These are phyloP conservation scores for Kurtzmaniella fragi DNA, from an alignment of 805 yeast species.

Conservation along the genomic window DNA sequence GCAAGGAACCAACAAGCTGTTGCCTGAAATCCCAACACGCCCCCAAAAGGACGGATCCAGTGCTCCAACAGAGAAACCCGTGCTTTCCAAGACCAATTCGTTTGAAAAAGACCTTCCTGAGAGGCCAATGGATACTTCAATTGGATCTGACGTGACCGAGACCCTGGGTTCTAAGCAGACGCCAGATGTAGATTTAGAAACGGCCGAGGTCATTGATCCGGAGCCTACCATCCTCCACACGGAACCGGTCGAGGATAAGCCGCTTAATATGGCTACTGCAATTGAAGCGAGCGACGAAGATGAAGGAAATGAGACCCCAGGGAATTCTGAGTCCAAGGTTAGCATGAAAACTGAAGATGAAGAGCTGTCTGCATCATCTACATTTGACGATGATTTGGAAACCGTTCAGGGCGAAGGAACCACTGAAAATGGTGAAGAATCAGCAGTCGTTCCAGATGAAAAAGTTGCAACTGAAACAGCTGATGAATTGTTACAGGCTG, in stretches of 20 bases:
- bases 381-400: slow-evolving; percentile 27
- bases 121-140: too few relatives aligned
- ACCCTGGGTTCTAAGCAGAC: too few relatives aligned
- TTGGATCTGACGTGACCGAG: too few relatives aligned
- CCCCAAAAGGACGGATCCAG: neutral
- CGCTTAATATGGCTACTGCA: too few relatives aligned
- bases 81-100: neutral
- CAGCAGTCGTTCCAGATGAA: neutral
- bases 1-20: too few relatives aligned
- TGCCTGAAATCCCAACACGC: too few relatives aligned
- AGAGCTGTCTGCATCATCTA: slow-evolving; percentile 13
- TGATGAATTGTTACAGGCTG: neutral
- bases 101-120: neutral
- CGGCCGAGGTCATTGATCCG: too few relatives aligned
- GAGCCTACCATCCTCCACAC: too few relatives aligned
- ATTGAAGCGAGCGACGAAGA: slow-evolving; percentile 3
- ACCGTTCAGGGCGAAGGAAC: slow-evolving; percentile 20
- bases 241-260: too few relatives aligned
- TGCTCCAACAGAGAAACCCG: neutral
- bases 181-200: too few relatives aligned
- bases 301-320: slow-evolving; percentile 32
- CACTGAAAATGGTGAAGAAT: slow-evolving; percentile 1
- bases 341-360: slow-evolving; percentile 23
- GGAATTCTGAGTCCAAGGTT: slow-evolving; percentile 23
- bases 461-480: neutral